Evolutionary conservation across 2,329 filamentous ascomycete species (phyloP), one percentile per base, ranked within the genome.

Genomic region (Fusarium secorum): DNA sequence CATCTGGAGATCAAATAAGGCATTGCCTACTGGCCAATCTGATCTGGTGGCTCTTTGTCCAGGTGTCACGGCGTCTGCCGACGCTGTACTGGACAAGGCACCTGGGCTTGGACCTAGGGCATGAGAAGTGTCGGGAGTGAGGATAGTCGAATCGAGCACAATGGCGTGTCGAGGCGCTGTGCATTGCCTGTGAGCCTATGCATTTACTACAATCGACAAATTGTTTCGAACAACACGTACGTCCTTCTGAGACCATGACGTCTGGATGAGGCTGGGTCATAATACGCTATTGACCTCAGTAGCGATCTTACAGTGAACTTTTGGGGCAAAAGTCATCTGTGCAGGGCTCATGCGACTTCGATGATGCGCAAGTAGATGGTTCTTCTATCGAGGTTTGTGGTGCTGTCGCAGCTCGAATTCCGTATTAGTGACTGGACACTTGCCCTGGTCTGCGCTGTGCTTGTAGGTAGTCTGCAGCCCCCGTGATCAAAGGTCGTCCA

Each of bases 161-260:
- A 32, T 51, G n/a, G 57, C 68, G 69, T 57, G 45, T 58, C 52
- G n/a, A 28, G 52, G 70, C 71, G 65, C 64, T 69, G 45, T 35
- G 18, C 18, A 28, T 28, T 26, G 35, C 33, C 44, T 53, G 66
- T 76, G 45, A 77, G 75, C 39, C 28, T 42, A 35, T 44, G 51
- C 30, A 51, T 45, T 45, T 26, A 41, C 28, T 30, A 38, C 24
- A 24, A 13, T 33, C 24, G 24, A 33, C 24, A 22, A 22, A 45
- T 35, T 26, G 42, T 53, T 51, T 56, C 30, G 46, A 35, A 61
- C 52, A 66, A 56, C 41, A 76, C 77, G 52, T 75, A 79, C 78
- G 66, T 62, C 73, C 60, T 64, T 71, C 68, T 48, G 72, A 68
- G 60, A 76, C 69, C 76, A 79, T 79, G 69, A 72, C 74, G 68